Base-by-base conservation (phyloP, 306 rosid genomes). In the Quercus wislizeni region DNA sequence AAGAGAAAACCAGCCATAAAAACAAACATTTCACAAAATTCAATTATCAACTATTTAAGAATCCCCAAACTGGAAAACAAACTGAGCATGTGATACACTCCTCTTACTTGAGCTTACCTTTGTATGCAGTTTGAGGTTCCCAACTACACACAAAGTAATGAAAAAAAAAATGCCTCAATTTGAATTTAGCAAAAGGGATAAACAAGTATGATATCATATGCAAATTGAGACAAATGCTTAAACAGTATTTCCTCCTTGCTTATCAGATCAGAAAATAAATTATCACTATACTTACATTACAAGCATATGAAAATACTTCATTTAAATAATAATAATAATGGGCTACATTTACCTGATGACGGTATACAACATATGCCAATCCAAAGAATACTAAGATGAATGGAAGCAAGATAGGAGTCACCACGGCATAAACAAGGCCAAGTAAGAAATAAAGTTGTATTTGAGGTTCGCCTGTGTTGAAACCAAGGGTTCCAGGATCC, bases 401-500 rank as follows among this genome's bases (percentile, higher is more conserved):
- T 6, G 99, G 99, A 86, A 95, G 92, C 12, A 95, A 90, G 79
- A 90, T 55, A 28, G 99, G 99, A 1, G 99, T 85, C 77, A 90
- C 97, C 75, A 90, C 97, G 18, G 99, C 89, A 75, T 95, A 95
- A 25, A 95, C 97, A 76, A 95, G 98, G 82, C 99, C 99, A 59
- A 95, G 99, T 76, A 95, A 85, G 87, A 95, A 91, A 82, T 95
- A 95, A 41, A 95, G 98, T 77, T 95, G 99, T 55, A 95, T 90
- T 81, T 91, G 98, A 74, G 99, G 99, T 80, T 95, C 99, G 15
- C 99, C 98, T 5, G 93, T 87, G 78, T 93, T 93, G 87, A 95
- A 95, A 55, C 91, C 99, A 8, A 95, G 85, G 73, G 91, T 95
- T 70, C 99, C 99, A 0, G 99, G 99, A 88, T 95, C 98, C 99